These are phyloP conservation scores for Ilex paraguariensis DNA, from an alignment of 305 asterid species.

Conservation along the genomic window DNA sequence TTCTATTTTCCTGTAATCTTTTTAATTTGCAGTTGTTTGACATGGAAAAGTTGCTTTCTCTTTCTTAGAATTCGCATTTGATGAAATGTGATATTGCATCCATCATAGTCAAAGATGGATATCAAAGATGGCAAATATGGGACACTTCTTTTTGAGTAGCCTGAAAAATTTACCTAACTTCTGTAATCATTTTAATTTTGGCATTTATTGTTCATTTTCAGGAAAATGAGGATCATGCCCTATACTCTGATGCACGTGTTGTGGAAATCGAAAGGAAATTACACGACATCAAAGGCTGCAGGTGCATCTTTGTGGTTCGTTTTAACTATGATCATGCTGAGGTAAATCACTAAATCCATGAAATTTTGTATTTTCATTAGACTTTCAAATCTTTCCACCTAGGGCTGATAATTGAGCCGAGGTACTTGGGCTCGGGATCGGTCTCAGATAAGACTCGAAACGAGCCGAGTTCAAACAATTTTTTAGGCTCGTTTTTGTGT, in stretches of 20 bases:
- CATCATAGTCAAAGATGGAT: not conserved
- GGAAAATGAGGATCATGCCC: slow-evolving; percentile 69
- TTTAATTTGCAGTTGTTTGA: slow-evolving; percentile 1
- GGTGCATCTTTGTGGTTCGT: slow-evolving; percentile 68
- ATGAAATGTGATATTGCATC: not conserved
- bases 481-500: no score
- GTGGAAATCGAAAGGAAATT: slow-evolving; percentile 54
- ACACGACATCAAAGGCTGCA: slow-evolving; percentile 87
- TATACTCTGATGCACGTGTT: slow-evolving; percentile 72
- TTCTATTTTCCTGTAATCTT: slow-evolving; percentile 3
- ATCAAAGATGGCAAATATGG: no score
- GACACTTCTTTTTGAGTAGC: not conserved
- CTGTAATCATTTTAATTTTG: slow-evolving; percentile 6
- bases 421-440: no score
- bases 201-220: slow-evolving; percentile 16
- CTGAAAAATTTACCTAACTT: slow-evolving; percentile 3
- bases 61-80: not conserved
- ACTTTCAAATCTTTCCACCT: not conserved
- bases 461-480: no score
- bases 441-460: no score
- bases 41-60: not conserved
- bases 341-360: slow-evolving; percentile 32
- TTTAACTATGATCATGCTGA: slow-evolving; percentile 55
- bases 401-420: not conserved
- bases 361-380: not conserved